Base-by-base conservation (phyloP, 768 basidiomycete species). In the Melanogaster broomeanus region DNA sequence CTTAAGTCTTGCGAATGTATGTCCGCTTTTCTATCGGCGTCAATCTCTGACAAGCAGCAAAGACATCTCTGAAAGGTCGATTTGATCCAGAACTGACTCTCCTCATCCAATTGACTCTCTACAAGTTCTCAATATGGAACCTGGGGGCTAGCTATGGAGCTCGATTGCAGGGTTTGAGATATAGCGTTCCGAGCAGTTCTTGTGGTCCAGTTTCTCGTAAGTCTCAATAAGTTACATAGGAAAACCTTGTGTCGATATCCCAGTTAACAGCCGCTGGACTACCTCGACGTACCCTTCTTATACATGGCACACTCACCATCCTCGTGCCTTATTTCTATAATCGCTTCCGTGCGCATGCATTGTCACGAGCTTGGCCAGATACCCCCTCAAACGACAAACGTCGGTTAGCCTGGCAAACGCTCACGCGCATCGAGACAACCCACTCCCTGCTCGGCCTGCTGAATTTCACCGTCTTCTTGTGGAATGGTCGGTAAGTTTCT, bases 341-440 rank as follows among this genome's bases (percentile, higher is more conserved):
- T 35, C 88, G 90, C 43, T 60, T 95, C 42, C 82, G 90, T 33
- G 64, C 77, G 3, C 77, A 89, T 65, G 93, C 92, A 1, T 74
- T 97, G 19, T 91, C 91, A 2, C 75, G 76, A 55, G 85, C 93
- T 38, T 97, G 94, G 94, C 93, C 93, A 1, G 94, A 97, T 65
- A 82, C 88, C 3, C 94, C 94, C 3, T 83, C 86, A 25, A 85
- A 82, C 39, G 90, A 94, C 69, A 74, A 74, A 55, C 78, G 89
- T 35, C 81, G 88, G 30, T 84, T 79, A 64, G 77, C 81, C 40
- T 96, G 93, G 93, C 81, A 80, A 48, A 44, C 77, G 0, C 72
- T 96, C 12, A 79, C 79, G 15, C 77, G 78, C 37, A 56, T 87
- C 1, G 93, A 96, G 74, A 83, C 88, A 6, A 61, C 76, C 0